These are phyloP conservation scores for Fusarium tanahbumbuense DNA, from an alignment of 2,329 filamentous ascomycete species.

Conservation along the genomic window DNA sequence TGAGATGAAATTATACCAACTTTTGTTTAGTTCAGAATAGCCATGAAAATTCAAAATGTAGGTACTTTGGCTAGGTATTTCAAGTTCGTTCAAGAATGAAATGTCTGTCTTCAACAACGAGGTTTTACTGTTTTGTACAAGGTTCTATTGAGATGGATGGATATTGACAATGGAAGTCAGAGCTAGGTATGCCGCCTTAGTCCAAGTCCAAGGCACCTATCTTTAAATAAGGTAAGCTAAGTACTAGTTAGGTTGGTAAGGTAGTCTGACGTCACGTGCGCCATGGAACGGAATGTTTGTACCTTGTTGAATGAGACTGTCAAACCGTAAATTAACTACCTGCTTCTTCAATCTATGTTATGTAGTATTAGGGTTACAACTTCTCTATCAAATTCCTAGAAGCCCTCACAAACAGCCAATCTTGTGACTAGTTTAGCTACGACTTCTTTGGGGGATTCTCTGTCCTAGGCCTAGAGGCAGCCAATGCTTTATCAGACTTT, in stretches of 20 bases:
- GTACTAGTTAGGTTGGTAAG: too few relatives aligned
- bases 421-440: constrained; percentile 20
- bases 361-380: not conserved
- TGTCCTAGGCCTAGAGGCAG: not conserved
- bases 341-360: not conserved
- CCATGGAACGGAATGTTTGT: not conserved
- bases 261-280: constrained; percentile 45
- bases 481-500: constrained; percentile 3
- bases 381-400: not conserved
- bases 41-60: not conserved
- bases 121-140: constrained; percentile 1
- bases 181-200: not conserved
- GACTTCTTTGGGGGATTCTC: constrained; percentile 40
- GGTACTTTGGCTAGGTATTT: constrained; percentile 7
- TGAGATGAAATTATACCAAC: constrained; percentile 37
- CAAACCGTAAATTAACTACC: not conserved
- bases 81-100: not conserved
- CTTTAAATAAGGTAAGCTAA: not conserved
- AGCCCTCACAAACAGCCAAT: not conserved
- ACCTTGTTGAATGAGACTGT: not conserved
- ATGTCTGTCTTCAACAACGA: not conserved
- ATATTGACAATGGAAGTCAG: not conserved
- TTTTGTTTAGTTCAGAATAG: constrained; percentile 4
- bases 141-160: constrained; percentile 1
- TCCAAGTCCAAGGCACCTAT: not conserved